A percentile compares a stretch with the other conserved stretches of the same genome.
Conservation (phyloP, 2,329 filamentous ascomycete genomes). For the Parastagonospora nodorum region DNA sequence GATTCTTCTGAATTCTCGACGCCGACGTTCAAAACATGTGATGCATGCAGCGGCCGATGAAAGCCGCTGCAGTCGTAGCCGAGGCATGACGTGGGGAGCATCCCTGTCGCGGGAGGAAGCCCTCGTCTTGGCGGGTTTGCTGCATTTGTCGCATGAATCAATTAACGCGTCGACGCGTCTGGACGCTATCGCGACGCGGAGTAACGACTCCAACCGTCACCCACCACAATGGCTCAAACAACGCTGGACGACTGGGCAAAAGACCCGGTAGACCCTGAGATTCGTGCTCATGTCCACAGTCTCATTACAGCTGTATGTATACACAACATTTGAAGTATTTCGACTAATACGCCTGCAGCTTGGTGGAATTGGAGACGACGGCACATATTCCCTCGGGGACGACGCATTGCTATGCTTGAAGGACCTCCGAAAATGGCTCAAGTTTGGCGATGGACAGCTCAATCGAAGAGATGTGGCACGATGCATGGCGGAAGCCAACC, state of each 20-base stretch:
- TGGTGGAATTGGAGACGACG: constrained; percentile 81
- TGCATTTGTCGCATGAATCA: constrained; percentile 23
- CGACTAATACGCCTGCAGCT: constrained; percentile 62
- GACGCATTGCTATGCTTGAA: constrained; percentile 90
- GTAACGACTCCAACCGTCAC: constrained; percentile 22
- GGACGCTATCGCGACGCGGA: constrained; percentile 16
- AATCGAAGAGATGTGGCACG: constrained; percentile 94
- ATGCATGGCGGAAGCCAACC: constrained; percentile 87
- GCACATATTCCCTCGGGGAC: constrained; percentile 86
- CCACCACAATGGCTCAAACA: constrained; percentile 43
- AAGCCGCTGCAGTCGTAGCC: constrained; percentile 27
- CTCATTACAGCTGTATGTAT: constrained; percentile 80
- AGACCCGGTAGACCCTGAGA: constrained; percentile 77
- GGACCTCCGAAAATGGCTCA: constrained; percentile 94
- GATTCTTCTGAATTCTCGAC: not conserved
- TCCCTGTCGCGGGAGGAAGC: not conserved
- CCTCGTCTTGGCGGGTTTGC: constrained; percentile 29
- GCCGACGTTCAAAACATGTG: not conserved
- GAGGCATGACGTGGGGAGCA: constrained; percentile 18
- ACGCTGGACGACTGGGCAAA: constrained; percentile 53
- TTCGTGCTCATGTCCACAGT: constrained; percentile 90
- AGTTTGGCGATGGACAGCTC: constrained; percentile 89
- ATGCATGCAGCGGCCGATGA: constrained; percentile 20
- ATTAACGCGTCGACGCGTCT: constrained; percentile 45
- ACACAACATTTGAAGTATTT: not conserved